Conservation (phyloP, 2,329 filamentous ascomycete genomes). For the Venturia asperata region DNA sequence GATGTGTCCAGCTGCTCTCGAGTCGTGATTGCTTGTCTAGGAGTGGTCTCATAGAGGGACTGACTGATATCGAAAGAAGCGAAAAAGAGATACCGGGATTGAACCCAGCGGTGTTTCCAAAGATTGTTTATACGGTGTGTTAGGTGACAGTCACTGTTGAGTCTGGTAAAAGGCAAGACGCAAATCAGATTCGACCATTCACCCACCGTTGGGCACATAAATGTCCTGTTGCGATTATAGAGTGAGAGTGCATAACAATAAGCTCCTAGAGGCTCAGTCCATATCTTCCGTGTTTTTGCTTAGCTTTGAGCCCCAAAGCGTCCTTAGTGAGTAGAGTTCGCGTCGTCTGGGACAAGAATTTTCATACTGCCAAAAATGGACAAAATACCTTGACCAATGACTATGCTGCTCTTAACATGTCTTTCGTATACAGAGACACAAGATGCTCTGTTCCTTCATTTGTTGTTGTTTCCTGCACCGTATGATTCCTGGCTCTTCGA, state of each 20-base stretch:
- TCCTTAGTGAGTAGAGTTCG: background rate
- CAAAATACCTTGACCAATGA: background rate
- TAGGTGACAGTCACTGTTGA: background rate
- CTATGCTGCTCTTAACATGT: background rate
- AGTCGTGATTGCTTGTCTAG: too few relatives aligned
- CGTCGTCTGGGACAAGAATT: background rate
- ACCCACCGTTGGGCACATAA: background rate
- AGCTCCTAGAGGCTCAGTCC: background rate
- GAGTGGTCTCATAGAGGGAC: background rate
- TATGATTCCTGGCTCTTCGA: background rate
- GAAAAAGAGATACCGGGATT: background rate
- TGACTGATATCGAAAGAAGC: background rate
- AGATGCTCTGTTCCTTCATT: background rate
- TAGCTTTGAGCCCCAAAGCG: background rate
- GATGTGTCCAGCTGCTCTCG: too few relatives aligned
- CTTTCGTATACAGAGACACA: background rate
- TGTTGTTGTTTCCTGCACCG: background rate
- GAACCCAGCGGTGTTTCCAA: background rate
- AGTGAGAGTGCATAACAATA: background rate
- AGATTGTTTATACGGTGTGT: background rate
- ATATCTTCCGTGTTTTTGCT: background rate
- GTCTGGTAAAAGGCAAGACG: slow-evolving; percentile 6
- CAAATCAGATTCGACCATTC: slow-evolving; percentile 5
- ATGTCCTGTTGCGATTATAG: background rate
- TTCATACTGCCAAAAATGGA: background rate